Conservation (phyloP, 441 rosid species). For the Isatis lusitanica region DNA sequence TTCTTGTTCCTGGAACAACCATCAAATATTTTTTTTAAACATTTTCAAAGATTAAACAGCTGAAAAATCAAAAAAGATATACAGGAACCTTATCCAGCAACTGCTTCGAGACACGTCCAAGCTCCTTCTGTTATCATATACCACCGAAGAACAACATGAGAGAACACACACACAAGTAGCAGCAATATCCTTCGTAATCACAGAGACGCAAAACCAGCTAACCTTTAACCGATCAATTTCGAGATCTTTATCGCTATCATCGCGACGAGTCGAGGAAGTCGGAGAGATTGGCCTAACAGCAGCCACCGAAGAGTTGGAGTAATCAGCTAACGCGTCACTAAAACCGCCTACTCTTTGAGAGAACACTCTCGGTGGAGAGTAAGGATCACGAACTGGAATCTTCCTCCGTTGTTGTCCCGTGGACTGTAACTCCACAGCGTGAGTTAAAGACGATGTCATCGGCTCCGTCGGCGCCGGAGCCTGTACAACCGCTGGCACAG, state of each 20-base stretch:
- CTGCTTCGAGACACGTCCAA: slow-evolving; percentile 54
- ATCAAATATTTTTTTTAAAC: not conserved
- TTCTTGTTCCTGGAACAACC: slow-evolving; percentile 57
- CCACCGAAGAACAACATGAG: slow-evolving; percentile 19
- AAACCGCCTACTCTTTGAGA: slow-evolving; percentile 49
- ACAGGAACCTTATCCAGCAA: slow-evolving; percentile 44
- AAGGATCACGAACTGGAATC: slow-evolving; percentile 19
- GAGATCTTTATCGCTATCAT: slow-evolving; percentile 44
- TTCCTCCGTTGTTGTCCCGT: not conserved
- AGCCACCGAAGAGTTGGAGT: not conserved
- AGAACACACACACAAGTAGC: not conserved
- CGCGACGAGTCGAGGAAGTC: slow-evolving; percentile 21
- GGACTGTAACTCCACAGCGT: not conserved
- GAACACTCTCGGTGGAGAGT: slow-evolving; percentile 82
- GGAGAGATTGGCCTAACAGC: slow-evolving; percentile 28
- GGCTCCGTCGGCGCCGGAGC: slow-evolving; percentile 4
- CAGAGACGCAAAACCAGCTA: slow-evolving; percentile 4
- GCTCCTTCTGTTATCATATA: slow-evolving; percentile 57
- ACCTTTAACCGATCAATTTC: slow-evolving; percentile 71
- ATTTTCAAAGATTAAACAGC: not conserved
- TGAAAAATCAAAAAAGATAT: not conserved
- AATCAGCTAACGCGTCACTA: not conserved
- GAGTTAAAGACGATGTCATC: not conserved
- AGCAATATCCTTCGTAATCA: slow-evolving; percentile 2
- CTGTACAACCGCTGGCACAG: slow-evolving; percentile 1